A percentile compares a stretch with the other conserved stretches of the same genome.
phyloP scores from a whole-genome alignment of 2,329 filamentous ascomycete genomes.

The Ophiostoma perfectum region DNA sequence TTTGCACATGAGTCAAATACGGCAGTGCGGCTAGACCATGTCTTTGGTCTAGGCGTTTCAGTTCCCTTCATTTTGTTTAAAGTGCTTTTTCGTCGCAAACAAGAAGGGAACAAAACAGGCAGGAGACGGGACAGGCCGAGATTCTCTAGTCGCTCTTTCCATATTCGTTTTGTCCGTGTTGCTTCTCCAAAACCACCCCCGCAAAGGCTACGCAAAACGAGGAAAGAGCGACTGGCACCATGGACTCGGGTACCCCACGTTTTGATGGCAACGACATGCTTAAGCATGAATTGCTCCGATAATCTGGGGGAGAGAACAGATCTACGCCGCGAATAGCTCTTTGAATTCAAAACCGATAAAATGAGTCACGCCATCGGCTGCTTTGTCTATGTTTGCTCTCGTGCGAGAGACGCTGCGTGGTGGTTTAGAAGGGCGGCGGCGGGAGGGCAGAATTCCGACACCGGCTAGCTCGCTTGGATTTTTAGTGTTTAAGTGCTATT shows the following conservation, averaged over 20 bases:
- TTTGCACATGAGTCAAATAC: no score
- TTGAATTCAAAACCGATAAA: not conserved
- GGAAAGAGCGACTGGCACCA: conserved; percentile 7
- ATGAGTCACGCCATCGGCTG: not conserved
- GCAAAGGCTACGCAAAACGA: not conserved
- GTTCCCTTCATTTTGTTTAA: no score
- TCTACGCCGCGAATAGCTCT: not conserved
- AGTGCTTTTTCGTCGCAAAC: not conserved
- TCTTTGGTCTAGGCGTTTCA: no score
- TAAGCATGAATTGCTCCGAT: not conserved
- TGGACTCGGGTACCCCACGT: conserved; percentile 4
- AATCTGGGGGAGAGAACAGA: not conserved
- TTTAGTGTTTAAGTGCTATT: not conserved
- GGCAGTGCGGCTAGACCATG: no score
- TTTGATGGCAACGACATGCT: not conserved
- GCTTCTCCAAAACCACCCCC: not conserved
- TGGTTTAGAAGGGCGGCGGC: not conserved
- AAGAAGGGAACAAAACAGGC: not conserved
- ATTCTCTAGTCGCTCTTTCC: not conserved
- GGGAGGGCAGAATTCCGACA: conserved; percentile 18
- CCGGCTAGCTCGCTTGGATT: conserved; percentile 15
- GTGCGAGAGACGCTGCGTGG: not conserved
- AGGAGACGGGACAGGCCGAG: conserved; percentile 10
- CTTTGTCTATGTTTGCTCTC: not conserved
- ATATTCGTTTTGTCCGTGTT: not conserved